These are phyloP conservation scores for Diplocarpon rosae DNA, from an alignment of 2,329 filamentous ascomycete species.

Conservation along the genomic window DNA sequence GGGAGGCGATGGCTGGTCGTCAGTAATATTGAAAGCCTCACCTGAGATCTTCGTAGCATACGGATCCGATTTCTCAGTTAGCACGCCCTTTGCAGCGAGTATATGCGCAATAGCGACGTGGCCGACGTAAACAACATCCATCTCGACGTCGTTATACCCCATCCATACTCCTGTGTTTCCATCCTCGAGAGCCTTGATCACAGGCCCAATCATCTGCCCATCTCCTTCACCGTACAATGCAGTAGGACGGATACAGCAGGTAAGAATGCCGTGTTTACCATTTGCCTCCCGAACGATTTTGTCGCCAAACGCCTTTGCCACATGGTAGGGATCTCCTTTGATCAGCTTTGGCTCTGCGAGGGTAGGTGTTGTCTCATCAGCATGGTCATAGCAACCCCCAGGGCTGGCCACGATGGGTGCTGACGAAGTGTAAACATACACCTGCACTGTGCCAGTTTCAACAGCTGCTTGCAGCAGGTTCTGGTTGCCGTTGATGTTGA, in stretches of 20 bases:
- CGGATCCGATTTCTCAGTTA: slow-evolving; percentile 9
- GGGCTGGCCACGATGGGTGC: slow-evolving; percentile 15
- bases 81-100: slow-evolving; percentile 32
- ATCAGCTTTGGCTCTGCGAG: slow-evolving; percentile 12
- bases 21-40: slow-evolving; percentile 19
- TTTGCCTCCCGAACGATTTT: slow-evolving; percentile 18
- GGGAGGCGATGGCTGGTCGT: slow-evolving; percentile 14
- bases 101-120: slow-evolving; percentile 29
- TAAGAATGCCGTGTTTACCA: slow-evolving; percentile 33
- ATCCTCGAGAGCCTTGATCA: slow-evolving; percentile 32
- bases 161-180: slow-evolving; percentile 40
- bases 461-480: slow-evolving; percentile 35
- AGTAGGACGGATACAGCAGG: slow-evolving; percentile 38
- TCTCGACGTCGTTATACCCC: slow-evolving; percentile 39
- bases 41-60: slow-evolving; percentile 13
- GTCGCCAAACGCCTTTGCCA: slow-evolving; percentile 19
- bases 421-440: slow-evolving; percentile 22
- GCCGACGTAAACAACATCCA: slow-evolving; percentile 29
- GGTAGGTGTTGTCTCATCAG: slow-evolving; percentile 15
- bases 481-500: slow-evolving; percentile 41
- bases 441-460: slow-evolving; percentile 35
- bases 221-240: slow-evolving; percentile 41
- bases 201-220: slow-evolving; percentile 28
- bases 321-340: slow-evolving; percentile 17
- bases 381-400: slow-evolving; percentile 16